Evolutionary conservation across 225 moss, liverwort and hornwort genomes (phyloP), one percentile per base, ranked within the genome.

Genomic region (Thuidium tamariscinum): DNA sequence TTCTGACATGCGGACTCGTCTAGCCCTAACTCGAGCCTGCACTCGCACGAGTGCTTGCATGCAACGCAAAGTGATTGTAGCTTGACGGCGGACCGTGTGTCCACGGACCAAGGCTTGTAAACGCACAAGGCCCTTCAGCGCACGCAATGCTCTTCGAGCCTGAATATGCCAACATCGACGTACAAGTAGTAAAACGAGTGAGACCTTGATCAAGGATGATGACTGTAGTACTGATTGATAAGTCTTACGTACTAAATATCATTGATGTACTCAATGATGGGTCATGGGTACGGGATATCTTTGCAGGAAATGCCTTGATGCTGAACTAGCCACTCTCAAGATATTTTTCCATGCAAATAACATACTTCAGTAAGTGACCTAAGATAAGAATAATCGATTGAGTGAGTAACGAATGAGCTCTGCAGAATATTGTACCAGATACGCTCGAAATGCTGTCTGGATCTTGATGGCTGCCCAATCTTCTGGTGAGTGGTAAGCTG

Each of bases 401-500:
- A 36, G 22, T 30, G 56, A 13, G 26, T 6, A 34, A 66, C 4
- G 34, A 79, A 41, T 25, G 23, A 87, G 59, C 37, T 81, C 7
- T 11, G 30, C 67, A 26, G 52, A 52, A 55, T 39, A 22, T 17
- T 75, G 30, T 90, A 98, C 98, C 95, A 98, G 84, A 80, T 95
- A 98, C 67, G 96, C 96, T 81, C 98, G 96, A 85, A 96, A 98
- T 42, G 96, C 95, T 54, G 96, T 89, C 88, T 93, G 87, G 63
- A 92, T 92, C 72, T 39, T 93, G 63, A 91, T 87, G n/a, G 89
- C 93, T 79, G 93, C 90, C 91, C 89, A 90, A 77, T 90, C 89
- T 74, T 91, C 93, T 56, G 68, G 88, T 69, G 91, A 91, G 29
- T 49, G 86, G 87, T 90, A 90, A 41, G 82, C 76, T 70, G 88